A percentile compares a stretch with the other conserved stretches of the same genome.
phyloP scores from a whole-genome alignment of 1,284 basidiomycete genomes.

The Cutaneotrichosporon cyanovorans region DNA sequence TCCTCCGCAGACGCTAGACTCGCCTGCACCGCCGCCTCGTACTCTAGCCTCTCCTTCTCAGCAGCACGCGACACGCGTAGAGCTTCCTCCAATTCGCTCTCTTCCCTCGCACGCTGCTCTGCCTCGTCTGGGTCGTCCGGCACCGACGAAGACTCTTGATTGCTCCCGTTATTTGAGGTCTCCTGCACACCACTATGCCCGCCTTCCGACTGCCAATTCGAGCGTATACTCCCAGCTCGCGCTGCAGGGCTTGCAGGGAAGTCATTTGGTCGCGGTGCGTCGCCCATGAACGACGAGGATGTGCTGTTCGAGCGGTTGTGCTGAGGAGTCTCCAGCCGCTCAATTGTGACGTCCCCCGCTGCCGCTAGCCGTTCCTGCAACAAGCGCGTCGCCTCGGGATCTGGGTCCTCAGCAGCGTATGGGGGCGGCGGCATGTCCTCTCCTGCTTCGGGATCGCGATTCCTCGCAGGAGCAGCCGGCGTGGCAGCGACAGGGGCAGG shows the following conservation, averaged over 20 bases:
- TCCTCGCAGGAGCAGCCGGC: background rate
- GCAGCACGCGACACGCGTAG: conserved; percentile 26
- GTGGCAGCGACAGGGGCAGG: background rate
- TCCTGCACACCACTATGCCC: background rate
- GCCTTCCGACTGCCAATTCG: background rate
- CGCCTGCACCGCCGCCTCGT: conserved; percentile 35
- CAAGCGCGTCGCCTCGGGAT: conserved; percentile 35
- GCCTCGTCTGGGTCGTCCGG: conserved; percentile 8
- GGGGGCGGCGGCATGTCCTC: conserved; percentile 38
- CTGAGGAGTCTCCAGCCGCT: background rate
- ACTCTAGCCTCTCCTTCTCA: conserved; percentile 34
- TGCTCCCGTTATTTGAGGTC: background rate
- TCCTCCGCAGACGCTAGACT: conserved; percentile 31
- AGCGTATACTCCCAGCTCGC: background rate
- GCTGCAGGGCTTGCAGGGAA: conserved; percentile 7
- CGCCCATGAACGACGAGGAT: background rate
- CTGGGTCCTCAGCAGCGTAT: conserved; percentile 37
- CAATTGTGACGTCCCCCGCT: conserved; percentile 2
- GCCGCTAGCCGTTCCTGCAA: conserved; percentile 33
- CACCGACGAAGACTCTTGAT: background rate
- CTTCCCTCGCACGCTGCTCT: conserved; percentile 31
- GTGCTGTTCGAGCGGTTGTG: background rate
- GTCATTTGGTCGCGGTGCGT: conserved; percentile 5
- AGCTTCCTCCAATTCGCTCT: conserved; percentile 39
- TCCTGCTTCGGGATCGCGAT: background rate